Base-by-base conservation (phyloP, 1,139 yeast species). In the Lodderomyces parapsilosis region DNA sequence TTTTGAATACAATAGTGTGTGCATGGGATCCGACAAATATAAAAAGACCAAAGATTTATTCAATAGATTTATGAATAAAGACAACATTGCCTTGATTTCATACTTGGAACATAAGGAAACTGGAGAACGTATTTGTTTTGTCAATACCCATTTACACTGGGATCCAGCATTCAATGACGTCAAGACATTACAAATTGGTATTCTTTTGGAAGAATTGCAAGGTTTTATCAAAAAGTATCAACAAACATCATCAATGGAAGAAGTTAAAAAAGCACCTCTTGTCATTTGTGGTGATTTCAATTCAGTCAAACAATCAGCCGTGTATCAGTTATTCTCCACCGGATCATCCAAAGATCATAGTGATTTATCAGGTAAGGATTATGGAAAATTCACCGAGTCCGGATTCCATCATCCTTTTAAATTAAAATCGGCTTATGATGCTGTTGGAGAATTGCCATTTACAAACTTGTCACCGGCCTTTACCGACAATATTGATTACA, bases 111-210 rank as follows among this genome's bases (percentile, higher is more conserved):
- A 87, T 59, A 65, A 71, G 34, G 76, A 75, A 42, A 78, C 91
- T 9, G 91, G 91, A 9, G 88, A 85, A 59, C 76, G 78, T 50
- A 67, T 93, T 40, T 74, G 88, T 51, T 74, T 89, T 37, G 90
- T 86, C 3, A 93, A 91, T 56, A 91, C 99, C 0, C 99, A 94
- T 74, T 80, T 93, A 63, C 97, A 91, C 63, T 94, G 99, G 98
- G 98, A 93, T 68, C 99, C 99, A 8, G 90, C 89, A 39, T 88
- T 83, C 61, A 88, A 89, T 60, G 99, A 94, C 68, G 99, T 94
- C 47, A 94, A 94, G 65, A 81, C 97, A 7, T 85, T 94, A 65
- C 99, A 94, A 71, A 93, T 88, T 43, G 97, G 96, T 39, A 84
- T 93, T 38, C 71, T 94, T 51, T 70, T 94, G 59, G 98, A 93